phyloP scores from a whole-genome alignment of 495 filamentous ascomycete species.

The Annulohypoxylon nitens region DNA sequence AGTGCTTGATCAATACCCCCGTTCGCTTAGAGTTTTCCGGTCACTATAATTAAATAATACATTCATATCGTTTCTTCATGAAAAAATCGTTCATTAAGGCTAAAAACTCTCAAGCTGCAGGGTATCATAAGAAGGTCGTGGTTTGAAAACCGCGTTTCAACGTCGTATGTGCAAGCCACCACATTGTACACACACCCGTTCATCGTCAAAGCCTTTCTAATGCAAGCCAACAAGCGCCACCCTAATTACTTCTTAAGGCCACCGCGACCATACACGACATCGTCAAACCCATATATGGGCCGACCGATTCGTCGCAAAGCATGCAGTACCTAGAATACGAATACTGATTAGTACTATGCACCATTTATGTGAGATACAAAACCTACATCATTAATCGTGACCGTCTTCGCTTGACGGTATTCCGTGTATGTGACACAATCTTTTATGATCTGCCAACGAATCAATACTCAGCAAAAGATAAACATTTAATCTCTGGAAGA shows the following conservation, averaged over 20 bases:
- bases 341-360: slow-evolving; percentile 11
- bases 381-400: slow-evolving; percentile 75
- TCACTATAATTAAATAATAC: slow-evolving; percentile 5
- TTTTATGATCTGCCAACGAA: slow-evolving; percentile 61
- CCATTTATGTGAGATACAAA: not conserved
- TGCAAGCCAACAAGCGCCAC: not conserved
- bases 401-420: slow-evolving; percentile 67
- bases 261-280: slow-evolving; percentile 8
- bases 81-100: slow-evolving; percentile 5
- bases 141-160: not conserved
- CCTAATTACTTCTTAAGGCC: not conserved
- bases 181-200: not conserved
- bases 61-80: slow-evolving; percentile 10
- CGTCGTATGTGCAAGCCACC: not conserved
- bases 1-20: slow-evolving; percentile 42
- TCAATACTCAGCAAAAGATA: slow-evolving; percentile 15
- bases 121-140: slow-evolving; percentile 19
- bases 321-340: slow-evolving; percentile 69
- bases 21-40: slow-evolving; percentile 37
- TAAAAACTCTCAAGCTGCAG: slow-evolving; percentile 11
- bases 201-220: not conserved
- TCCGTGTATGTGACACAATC: slow-evolving; percentile 67
- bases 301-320: slow-evolving; percentile 63
- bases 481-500: slow-evolving; percentile 19
- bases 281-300: slow-evolving; percentile 67